These are phyloP conservation scores for Hypoxylon sp. DNA, from an alignment of 2,329 filamentous ascomycete species.

Conservation along the genomic window DNA sequence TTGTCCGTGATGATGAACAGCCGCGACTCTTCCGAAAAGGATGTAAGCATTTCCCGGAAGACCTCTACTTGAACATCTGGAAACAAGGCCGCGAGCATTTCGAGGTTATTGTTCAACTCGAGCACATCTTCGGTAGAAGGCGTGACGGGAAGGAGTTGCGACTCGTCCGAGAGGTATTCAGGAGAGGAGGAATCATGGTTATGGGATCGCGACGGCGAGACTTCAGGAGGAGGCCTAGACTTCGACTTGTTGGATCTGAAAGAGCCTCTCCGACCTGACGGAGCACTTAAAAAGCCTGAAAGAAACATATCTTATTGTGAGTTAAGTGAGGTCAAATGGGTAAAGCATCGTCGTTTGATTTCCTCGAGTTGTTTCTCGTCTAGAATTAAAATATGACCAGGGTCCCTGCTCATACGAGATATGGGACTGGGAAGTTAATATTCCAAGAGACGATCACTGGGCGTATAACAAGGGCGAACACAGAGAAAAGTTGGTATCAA, in stretches of 20 bases:
- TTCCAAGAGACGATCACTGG: conserved; percentile 2
- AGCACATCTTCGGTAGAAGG: conserved; percentile 72
- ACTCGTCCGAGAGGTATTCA: conserved; percentile 68
- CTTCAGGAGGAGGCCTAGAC: conserved; percentile 35
- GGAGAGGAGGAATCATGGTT: conserved; percentile 46
- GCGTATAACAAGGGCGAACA: conserved; percentile 4
- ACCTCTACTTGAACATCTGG: conserved; percentile 86
- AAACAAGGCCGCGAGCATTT: conserved; percentile 78
- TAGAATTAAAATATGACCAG: conserved; percentile 25
- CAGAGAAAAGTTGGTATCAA: conserved; percentile 3
- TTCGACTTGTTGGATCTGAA: conserved; percentile 37
- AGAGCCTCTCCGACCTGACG: conserved; percentile 44
- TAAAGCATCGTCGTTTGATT: conserved; percentile 42
- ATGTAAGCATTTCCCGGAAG: conserved; percentile 83
- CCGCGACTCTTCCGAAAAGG: conserved; percentile 81
- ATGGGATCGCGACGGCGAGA: conserved; percentile 42
- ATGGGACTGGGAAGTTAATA: conserved; percentile 27
- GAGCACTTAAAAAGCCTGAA: conserved; percentile 44
- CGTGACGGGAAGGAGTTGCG: conserved; percentile 63
- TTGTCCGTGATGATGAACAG: conserved; percentile 82
- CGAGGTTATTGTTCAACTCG: conserved; percentile 77
- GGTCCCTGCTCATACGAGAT: conserved; percentile 23
- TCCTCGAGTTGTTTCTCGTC: conserved; percentile 12
- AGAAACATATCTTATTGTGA: conserved; percentile 48
- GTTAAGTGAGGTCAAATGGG: conserved; percentile 23